These are phyloP conservation scores for Pelargonium fulgidum DNA, from an alignment of 441 rosid genomes.

Conservation along the genomic window DNA sequence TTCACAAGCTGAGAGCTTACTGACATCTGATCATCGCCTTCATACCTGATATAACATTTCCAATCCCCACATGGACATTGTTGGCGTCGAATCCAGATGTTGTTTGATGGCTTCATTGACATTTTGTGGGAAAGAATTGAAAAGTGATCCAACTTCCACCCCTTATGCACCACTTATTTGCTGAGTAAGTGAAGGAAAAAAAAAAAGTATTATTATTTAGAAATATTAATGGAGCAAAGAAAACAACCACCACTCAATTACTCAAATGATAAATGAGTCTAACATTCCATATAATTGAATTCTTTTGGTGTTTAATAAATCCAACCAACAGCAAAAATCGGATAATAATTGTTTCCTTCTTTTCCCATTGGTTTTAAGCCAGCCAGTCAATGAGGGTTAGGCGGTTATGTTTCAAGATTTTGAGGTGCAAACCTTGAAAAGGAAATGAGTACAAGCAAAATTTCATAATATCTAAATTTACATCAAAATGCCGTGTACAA, in stretches of 20 bases:
- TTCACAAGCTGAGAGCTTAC: conserved; percentile 39
- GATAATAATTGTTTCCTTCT: not conserved
- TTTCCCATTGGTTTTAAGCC: not conserved
- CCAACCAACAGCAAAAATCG: not conserved
- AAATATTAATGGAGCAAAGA: not conserved
- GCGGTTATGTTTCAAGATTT: not conserved
- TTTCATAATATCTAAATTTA: not conserved
- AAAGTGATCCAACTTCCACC: conserved; percentile 10
- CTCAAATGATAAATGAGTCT: not conserved
- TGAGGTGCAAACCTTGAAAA: not conserved
- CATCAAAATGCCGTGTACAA: not conserved
- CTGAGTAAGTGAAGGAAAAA: conserved; percentile 15
- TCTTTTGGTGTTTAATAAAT: not conserved
- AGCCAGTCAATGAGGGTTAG: not conserved
- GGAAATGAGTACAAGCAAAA: not conserved
- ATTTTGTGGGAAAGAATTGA: conserved; percentile 18
- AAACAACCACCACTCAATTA: not conserved
- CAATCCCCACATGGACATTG: conserved; percentile 96
- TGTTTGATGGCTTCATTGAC: conserved; percentile 50
- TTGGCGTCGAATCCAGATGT: conserved; percentile 73
- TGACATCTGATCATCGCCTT: conserved; percentile 54
- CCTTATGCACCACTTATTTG: conserved; percentile 14
- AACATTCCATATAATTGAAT: not conserved
- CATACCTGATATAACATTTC: conserved; percentile 66
- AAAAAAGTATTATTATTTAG: too few relatives aligned